Conservation (phyloP, 2,329 filamentous ascomycete species). For the Ophiostoma quercus region DNA sequence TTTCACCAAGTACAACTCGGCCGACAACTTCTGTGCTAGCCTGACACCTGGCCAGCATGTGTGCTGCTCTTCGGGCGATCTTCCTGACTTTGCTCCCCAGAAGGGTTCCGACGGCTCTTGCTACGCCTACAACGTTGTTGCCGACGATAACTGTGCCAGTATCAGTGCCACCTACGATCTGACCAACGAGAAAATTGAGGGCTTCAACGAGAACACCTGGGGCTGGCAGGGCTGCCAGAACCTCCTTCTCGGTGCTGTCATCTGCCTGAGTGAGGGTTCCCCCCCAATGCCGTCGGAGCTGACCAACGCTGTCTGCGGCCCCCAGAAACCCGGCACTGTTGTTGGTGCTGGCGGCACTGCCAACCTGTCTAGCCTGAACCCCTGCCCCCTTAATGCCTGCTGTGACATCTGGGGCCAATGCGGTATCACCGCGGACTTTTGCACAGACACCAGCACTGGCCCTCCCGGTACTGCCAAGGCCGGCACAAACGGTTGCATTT, state of each 20-base stretch:
- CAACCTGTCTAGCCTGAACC: constrained; percentile 30
- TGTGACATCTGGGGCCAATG: constrained; percentile 43
- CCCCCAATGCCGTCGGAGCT: constrained; percentile 35
- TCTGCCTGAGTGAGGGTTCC: constrained; percentile 36
- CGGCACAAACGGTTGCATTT: constrained; percentile 37
- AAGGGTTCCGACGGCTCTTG: constrained; percentile 37
- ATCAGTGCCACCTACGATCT: constrained; percentile 29
- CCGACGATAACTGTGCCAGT: constrained; percentile 34
- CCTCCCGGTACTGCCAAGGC: constrained; percentile 33
- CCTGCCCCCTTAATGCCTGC: constrained; percentile 33
- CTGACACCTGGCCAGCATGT: not conserved
- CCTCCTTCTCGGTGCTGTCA: constrained; percentile 30
- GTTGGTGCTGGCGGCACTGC: not conserved
- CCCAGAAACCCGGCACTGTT: constrained; percentile 28
- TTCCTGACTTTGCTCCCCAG: constrained; percentile 32
- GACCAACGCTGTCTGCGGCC: constrained; percentile 35
- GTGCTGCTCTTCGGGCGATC: not conserved
- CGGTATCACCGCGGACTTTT: constrained; percentile 43
- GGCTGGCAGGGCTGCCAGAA: constrained; percentile 36
- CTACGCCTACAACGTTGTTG: constrained; percentile 32
- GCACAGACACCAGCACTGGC: constrained; percentile 28
- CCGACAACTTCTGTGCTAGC: not conserved
- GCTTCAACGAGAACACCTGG: constrained; percentile 38
- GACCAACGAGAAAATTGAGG: constrained; percentile 17
- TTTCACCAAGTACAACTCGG: constrained; percentile 26